Percentiles rank a stretch among this genome's conserved stretches.
These are phyloP conservation scores for Amanita jacksonii DNA, from an alignment of 768 basidiomycete species.

Conservation along the genomic window DNA sequence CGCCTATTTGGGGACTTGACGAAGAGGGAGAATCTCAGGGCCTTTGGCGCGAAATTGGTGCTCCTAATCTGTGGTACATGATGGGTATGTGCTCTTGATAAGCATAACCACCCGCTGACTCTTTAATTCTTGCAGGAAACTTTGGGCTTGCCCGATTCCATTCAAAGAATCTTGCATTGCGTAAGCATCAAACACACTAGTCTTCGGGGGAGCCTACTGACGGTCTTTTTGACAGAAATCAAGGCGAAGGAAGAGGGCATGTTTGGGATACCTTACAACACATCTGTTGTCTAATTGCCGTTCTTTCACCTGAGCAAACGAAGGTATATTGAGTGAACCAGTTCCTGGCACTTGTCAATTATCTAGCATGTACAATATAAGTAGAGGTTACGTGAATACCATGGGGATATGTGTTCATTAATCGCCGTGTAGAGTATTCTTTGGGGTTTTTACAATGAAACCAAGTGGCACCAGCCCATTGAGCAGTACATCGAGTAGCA, in stretches of 20 bases:
- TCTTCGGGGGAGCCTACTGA: neutral
- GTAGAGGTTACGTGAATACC: too few species aligned
- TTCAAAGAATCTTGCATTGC: constrained; percentile 53
- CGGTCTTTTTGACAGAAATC: constrained; percentile 9
- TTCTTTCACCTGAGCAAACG: too few species aligned
- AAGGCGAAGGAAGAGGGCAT: constrained; percentile 16
- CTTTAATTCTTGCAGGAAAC: constrained; percentile 31
- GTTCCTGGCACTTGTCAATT: too few species aligned
- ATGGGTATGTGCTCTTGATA: constrained; percentile 30
- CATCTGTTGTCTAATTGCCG: too few species aligned
- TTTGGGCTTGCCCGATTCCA: constrained; percentile 40
- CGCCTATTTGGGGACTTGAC: constrained; percentile 57
- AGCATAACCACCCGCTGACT: neutral
- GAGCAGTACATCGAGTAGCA: too few species aligned
- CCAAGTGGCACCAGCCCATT: too few species aligned
- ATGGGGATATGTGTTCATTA: too few species aligned
- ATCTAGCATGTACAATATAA: too few species aligned
- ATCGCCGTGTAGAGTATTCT: too few species aligned
- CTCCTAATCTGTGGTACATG: constrained; percentile 47
- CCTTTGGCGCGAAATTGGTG: constrained; percentile 39
- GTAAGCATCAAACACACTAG: constrained; percentile 27
- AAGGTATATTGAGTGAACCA: too few species aligned
- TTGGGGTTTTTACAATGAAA: too few species aligned
- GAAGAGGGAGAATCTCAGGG: constrained; percentile 53
- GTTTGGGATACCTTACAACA: constrained; percentile 12